Conservation (phyloP, 306 rosid species). For the Vigna reflexopilosa region DNA sequence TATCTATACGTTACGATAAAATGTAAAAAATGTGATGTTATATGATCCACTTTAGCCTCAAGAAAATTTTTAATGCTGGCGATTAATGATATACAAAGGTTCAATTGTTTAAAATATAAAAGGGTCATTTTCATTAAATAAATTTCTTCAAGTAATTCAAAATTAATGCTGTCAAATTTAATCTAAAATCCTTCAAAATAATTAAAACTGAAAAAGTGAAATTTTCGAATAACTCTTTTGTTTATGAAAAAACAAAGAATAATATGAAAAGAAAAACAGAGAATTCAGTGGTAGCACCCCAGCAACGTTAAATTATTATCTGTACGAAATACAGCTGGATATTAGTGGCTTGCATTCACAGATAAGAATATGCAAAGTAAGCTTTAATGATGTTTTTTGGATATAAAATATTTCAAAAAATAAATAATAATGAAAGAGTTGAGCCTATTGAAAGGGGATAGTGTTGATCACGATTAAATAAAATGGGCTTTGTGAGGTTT, state of each 20-base stretch:
- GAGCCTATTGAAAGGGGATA: background rate
- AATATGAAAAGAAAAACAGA: too few species aligned
- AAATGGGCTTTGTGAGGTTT: background rate
- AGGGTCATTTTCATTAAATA: background rate
- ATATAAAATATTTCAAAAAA: background rate
- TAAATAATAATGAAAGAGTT: background rate
- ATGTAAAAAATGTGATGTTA: background rate
- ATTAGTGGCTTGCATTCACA: conserved; percentile 32
- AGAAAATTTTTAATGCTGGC: background rate
- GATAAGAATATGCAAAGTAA: conserved; percentile 19
- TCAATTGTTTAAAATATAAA: background rate
- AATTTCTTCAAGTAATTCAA: background rate
- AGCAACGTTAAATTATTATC: background rate
- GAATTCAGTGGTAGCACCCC: too few species aligned
- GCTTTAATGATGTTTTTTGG: background rate
- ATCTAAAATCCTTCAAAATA: too few species aligned
- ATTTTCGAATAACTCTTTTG: too few species aligned
- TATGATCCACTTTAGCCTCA: background rate
- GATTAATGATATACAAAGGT: background rate
- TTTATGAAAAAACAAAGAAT: too few species aligned
- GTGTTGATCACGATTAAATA: background rate
- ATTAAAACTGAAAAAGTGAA: too few species aligned
- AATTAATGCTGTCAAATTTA: background rate
- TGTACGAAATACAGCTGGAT: conserved; percentile 26
- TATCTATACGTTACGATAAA: background rate